phyloP scores from a whole-genome alignment of 1,284 basidiomycete genomes.

The Blastosporella zonata region DNA sequence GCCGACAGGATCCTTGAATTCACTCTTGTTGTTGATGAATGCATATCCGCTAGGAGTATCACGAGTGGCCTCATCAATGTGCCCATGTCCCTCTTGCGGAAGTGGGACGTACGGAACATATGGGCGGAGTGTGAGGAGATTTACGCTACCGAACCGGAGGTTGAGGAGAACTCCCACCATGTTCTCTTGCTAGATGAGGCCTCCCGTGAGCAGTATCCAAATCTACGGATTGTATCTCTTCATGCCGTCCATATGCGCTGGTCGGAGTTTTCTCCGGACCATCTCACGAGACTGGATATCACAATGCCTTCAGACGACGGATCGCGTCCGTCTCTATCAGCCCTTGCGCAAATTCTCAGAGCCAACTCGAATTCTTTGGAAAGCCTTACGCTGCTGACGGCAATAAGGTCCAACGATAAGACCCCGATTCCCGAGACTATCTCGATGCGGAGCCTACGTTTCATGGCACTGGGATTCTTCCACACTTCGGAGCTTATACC shows the following conservation, averaged over 20 bases:
- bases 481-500: constrained; percentile 1
- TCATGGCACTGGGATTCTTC: constrained; percentile 4
- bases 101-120: constrained; percentile 1
- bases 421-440: not conserved
- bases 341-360: constrained; percentile 3
- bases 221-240: not conserved
- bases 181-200: not conserved
- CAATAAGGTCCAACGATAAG: not conserved
- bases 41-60: not conserved
- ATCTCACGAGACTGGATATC: constrained; percentile 7
- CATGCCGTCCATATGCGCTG: constrained; percentile 5
- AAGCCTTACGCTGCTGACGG: not conserved
- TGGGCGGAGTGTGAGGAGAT: not conserved
- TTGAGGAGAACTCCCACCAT: not conserved
- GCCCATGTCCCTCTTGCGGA: constrained; percentile 8
- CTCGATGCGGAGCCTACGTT: not conserved
- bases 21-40: constrained; percentile 8
- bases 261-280: constrained; percentile 10
- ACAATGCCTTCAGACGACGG: not conserved
- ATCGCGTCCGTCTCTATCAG: constrained; percentile 1
- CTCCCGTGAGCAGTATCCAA: not conserved
- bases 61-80: not conserved
- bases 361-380: constrained; percentile 8
- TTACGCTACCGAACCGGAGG: not conserved
- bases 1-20: constrained; percentile 8